These are phyloP conservation scores for Pseudozyma hubeiensis DNA, from an alignment of 1,284 basidiomycete species.

Conservation along the genomic window DNA sequence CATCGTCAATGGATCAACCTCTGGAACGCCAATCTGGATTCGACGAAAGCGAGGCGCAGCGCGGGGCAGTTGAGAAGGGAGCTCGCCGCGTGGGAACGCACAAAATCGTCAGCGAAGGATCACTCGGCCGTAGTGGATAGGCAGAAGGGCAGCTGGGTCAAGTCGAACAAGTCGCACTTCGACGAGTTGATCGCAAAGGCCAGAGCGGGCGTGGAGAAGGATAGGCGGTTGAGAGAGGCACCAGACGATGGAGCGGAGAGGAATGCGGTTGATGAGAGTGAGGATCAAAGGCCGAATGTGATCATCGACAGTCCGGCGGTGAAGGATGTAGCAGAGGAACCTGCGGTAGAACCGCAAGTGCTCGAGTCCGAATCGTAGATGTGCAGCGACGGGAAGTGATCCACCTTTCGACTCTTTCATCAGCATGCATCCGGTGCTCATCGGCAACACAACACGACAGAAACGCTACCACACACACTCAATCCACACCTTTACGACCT, in stretches of 20 bases:
- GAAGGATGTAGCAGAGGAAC: background rate
- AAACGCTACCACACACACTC: too few species aligned
- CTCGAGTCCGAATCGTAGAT: slow-evolving; percentile 1
- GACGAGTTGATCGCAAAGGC: slow-evolving; percentile 37
- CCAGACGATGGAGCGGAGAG: background rate
- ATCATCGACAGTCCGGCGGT: slow-evolving; percentile 15
- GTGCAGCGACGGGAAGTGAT: too few species aligned
- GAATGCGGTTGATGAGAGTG: background rate
- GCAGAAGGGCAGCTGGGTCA: slow-evolving; percentile 35
- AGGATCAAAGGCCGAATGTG: slow-evolving; percentile 5
- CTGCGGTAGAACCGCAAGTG: background rate
- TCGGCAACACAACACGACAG: too few species aligned
- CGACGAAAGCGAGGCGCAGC: slow-evolving; percentile 48
- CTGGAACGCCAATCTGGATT: slow-evolving; percentile 66
- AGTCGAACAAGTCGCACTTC: slow-evolving; percentile 47
- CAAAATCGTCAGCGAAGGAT: slow-evolving; percentile 30
- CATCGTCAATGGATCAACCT: slow-evolving; percentile 66
- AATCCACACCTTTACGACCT: too few species aligned
- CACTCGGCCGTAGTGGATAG: slow-evolving; percentile 31
- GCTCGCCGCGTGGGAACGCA: slow-evolving; percentile 56
- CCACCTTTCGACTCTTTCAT: too few species aligned
- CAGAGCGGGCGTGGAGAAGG: slow-evolving; percentile 25
- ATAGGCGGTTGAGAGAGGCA: slow-evolving; percentile 23
- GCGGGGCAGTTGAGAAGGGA: slow-evolving; percentile 42
- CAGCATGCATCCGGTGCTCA: too few species aligned